Conservation (phyloP, 176 grass and related monocot genomes). For the Paspalum notatum region DNA sequence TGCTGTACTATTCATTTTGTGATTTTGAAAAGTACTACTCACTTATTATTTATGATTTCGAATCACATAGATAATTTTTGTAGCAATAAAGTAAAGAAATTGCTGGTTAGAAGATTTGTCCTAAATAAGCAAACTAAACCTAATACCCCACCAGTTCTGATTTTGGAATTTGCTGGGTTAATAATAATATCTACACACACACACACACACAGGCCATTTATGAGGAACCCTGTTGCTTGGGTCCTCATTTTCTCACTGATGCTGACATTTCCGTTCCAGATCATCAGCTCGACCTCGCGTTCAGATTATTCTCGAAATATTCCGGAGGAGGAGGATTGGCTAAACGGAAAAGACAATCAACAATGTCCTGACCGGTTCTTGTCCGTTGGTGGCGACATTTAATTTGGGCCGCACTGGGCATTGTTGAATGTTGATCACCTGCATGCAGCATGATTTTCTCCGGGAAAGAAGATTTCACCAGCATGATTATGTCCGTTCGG, state of each 20-base stretch:
- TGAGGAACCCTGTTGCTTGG: not conserved
- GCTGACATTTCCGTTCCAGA: constrained; percentile 4
- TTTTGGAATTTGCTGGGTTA: not conserved
- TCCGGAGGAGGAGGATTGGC: not conserved
- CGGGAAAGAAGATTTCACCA: no score
- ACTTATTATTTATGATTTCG: not conserved
- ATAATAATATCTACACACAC: no score
- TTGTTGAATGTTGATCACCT: not conserved
- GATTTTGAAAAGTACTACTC: not conserved
- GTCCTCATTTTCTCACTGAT: constrained; percentile 8
- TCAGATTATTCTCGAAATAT: constrained; percentile 23
- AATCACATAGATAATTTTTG: not conserved
- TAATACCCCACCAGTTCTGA: no score
- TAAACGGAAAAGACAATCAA: constrained; percentile 5
- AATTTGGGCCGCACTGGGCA: constrained; percentile 29
- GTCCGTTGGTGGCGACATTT: constrained; percentile 42
- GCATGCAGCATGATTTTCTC: no score
- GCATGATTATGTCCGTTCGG: constrained; percentile 22
- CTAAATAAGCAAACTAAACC: not conserved
- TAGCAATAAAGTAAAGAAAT: not conserved
- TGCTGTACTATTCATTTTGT: no score
- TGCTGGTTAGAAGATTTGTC: not conserved
- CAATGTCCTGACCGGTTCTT: constrained; percentile 30
- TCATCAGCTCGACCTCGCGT: constrained; percentile 10
- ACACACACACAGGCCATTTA: no score